Percentiles rank a stretch among this genome's conserved stretches.
Evolutionary conservation across 2,329 filamentous ascomycete genomes (phyloP).

Genomic region (Ambrosiella beaveri): DNA sequence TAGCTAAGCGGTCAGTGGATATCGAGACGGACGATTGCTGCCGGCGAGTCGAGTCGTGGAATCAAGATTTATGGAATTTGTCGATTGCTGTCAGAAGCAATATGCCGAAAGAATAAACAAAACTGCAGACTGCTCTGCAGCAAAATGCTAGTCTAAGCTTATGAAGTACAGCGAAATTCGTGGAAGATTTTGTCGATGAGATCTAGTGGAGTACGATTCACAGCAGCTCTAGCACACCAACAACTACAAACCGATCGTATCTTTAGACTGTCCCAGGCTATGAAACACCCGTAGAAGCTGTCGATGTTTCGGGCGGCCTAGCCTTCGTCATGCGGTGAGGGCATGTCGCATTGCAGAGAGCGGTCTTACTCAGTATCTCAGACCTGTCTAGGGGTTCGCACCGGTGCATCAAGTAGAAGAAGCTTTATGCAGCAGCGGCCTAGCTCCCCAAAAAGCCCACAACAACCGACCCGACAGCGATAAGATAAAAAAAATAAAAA

Average conservation of each 20-base stretch:
- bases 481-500: no score
- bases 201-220: no score
- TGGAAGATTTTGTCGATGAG: no score
- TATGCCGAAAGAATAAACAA: not conserved
- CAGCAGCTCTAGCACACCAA: not conserved
- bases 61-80: not conserved
- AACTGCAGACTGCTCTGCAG: not conserved
- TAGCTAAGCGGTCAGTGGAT: not conserved
- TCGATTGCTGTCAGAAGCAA: not conserved
- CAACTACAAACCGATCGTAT: not conserved
- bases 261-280: not conserved
- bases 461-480: no score
- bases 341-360: not conserved
- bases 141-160: no score
- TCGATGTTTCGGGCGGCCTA: not conserved
- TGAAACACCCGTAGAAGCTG: not conserved
- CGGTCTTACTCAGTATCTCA: not conserved
- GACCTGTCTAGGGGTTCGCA: not conserved
- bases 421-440: no score
- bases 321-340: not conserved
- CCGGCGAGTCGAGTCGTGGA: not conserved
- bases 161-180: no score
- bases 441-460: no score
- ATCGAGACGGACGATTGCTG: not conserved
- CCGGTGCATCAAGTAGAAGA: not conserved